phyloP scores from a whole-genome alignment of 768 basidiomycete species.

The Agrocybe pediades region DNA sequence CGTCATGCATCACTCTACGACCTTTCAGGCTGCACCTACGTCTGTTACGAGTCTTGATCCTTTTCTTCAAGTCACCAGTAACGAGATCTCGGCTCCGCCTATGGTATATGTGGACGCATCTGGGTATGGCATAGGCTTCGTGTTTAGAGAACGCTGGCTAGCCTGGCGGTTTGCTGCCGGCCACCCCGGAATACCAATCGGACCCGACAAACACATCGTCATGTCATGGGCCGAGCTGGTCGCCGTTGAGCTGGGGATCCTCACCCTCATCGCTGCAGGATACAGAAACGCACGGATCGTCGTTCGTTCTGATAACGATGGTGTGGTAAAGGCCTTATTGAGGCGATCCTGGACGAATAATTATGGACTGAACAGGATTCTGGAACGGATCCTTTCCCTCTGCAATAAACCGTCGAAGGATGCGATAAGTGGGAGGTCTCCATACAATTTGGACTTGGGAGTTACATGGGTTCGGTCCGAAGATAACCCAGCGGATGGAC shows the following conservation, averaged over 20 bases:
- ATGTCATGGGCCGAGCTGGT: conserved; percentile 45
- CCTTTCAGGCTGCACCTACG: no score
- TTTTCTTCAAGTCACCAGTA: no score
- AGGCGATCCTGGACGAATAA: conserved; percentile 24
- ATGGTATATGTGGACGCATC: neutral
- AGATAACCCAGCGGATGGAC: conserved; percentile 23
- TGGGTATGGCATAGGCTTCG: neutral
- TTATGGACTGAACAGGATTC: conserved; percentile 25
- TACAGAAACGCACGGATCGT: conserved; percentile 23
- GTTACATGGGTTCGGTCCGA: conserved; percentile 25
- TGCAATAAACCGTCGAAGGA: conserved; percentile 15
- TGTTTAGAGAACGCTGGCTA: conserved; percentile 24
- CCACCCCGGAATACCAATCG: conserved; percentile 21
- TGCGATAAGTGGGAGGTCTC: neutral
- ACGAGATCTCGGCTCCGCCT: no score
- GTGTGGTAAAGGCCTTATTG: conserved; percentile 25
- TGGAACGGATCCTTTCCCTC: conserved; percentile 23
- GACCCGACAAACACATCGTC: conserved; percentile 27
- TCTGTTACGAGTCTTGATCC: no score
- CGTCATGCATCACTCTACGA: no score
- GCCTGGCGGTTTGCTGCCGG: conserved; percentile 31
- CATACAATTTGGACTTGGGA: conserved; percentile 20
- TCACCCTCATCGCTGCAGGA: conserved; percentile 22
- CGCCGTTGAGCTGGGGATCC: conserved; percentile 37
- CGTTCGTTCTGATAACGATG: conserved; percentile 36